phyloP scores from a whole-genome alignment of 768 basidiomycete species.

The Lactarius deliciosus region DNA sequence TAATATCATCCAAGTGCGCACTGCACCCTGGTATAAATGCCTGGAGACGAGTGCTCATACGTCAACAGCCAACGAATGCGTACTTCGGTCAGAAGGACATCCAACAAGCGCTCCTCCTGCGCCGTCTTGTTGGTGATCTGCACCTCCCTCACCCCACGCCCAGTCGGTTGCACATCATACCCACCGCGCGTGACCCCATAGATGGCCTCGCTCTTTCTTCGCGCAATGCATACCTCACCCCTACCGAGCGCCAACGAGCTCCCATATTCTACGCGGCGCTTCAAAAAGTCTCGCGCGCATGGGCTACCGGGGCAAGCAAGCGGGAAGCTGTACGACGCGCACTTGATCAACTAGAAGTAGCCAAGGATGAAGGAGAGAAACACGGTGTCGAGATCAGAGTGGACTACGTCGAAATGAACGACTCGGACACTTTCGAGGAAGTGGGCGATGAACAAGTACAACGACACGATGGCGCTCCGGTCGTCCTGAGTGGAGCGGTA shows the following conservation, averaged over 20 bases:
- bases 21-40: neutral
- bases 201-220: slow-evolving; percentile 86
- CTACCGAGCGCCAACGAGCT: slow-evolving; percentile 57
- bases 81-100: slow-evolving; percentile 99
- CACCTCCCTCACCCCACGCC: slow-evolving; percentile 75
- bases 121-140: slow-evolving; percentile 74
- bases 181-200: slow-evolving; percentile 68
- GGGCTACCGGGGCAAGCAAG: slow-evolving; percentile 54
- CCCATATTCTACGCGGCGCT: slow-evolving; percentile 69
- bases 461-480: slow-evolving; percentile 38
- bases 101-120: slow-evolving; percentile 88
- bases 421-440: slow-evolving; percentile 70
- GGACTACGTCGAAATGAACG: slow-evolving; percentile 91
- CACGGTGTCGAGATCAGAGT: slow-evolving; percentile 53
- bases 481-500: slow-evolving; percentile 83
- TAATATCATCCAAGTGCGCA: slow-evolving; percentile 79
- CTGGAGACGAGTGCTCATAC: slow-evolving; percentile 12
- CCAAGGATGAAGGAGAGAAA: slow-evolving; percentile 32
- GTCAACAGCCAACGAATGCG: slow-evolving; percentile 73
- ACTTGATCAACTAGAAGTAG: slow-evolving; percentile 40
- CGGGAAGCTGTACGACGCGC: slow-evolving; percentile 49
- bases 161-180: slow-evolving; percentile 78
- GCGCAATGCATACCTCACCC: slow-evolving; percentile 79
- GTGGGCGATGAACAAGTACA: slow-evolving; percentile 40
- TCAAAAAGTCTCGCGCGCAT: slow-evolving; percentile 51